These are phyloP conservation scores for Zasmidium cellare DNA, from an alignment of 2,329 filamentous ascomycete genomes.

Conservation along the genomic window DNA sequence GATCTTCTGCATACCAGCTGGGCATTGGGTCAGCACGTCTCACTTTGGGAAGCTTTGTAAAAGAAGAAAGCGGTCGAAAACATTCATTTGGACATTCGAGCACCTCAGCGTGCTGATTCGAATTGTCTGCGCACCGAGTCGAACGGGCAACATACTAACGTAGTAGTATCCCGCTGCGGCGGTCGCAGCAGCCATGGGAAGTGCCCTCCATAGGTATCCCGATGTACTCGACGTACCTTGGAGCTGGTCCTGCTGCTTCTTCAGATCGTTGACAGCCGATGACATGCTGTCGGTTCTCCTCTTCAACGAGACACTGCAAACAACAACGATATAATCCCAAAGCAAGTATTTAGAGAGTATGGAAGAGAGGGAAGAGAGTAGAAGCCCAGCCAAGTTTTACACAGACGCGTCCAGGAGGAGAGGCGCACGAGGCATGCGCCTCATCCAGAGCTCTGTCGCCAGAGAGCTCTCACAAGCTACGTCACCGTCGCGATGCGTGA, in stretches of 20 bases:
- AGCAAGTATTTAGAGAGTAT: neutral
- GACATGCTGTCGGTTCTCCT: neutral
- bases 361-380: neutral
- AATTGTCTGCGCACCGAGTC: neutral
- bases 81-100: neutral
- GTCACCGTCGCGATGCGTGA: neutral
- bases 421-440: neutral
- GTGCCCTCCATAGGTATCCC: conserved; percentile 7
- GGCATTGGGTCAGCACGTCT: conserved; percentile 4
- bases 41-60: neutral
- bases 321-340: neutral
- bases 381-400: neutral
- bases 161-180: conserved; percentile 12
- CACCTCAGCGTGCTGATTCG: neutral
- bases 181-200: conserved; percentile 5
- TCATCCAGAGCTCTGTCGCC: neutral
- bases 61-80: neutral
- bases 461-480: neutral
- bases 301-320: neutral
- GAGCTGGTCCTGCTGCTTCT: conserved; percentile 43
- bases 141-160: conserved; percentile 11
- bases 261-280: conserved; percentile 36
- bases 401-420: neutral
- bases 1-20: conserved; percentile 33
- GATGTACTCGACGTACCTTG: conserved; percentile 35